These are phyloP conservation scores for Tetrapyrgos nigripes DNA, from an alignment of 1,284 basidiomycete genomes.

Conservation along the genomic window DNA sequence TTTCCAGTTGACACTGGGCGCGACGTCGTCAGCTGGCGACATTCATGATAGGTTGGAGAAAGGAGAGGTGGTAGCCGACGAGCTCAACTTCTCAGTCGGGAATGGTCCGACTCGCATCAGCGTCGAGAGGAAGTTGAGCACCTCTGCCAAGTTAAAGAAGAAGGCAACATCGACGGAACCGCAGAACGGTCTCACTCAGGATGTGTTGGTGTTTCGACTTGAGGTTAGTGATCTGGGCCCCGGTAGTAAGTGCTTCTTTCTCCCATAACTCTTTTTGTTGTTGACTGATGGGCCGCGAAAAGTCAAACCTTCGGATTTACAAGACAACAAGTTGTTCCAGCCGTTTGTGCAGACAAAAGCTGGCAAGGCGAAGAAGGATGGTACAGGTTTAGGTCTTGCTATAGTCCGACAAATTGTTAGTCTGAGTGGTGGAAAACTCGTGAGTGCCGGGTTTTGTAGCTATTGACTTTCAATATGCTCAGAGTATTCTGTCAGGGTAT, in stretches of 20 bases:
- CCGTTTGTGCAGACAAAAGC: slow-evolving; percentile 40
- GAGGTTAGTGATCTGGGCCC: slow-evolving; percentile 16
- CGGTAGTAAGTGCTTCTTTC: slow-evolving; percentile 6
- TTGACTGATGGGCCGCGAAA: slow-evolving; percentile 15
- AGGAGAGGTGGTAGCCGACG: slow-evolving; percentile 8
- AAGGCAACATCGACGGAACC: slow-evolving; percentile 8
- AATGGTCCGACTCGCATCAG: not conserved
- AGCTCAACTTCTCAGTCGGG: not conserved
- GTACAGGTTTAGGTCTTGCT: slow-evolving; percentile 53
- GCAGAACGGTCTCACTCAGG: slow-evolving; percentile 17
- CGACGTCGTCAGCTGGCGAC: slow-evolving; percentile 19
- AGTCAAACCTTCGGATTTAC: slow-evolving; percentile 43
- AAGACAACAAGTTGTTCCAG: slow-evolving; percentile 44
- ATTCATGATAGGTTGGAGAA: slow-evolving; percentile 13
- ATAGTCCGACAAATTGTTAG: slow-evolving; percentile 58
- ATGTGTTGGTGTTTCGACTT: slow-evolving; percentile 16
- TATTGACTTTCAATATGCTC: not conserved
- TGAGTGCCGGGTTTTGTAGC: slow-evolving; percentile 3
- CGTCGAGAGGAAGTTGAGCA: not conserved
- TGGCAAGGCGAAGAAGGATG: slow-evolving; percentile 42
- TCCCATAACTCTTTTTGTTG: slow-evolving; percentile 13
- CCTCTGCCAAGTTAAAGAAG: not conserved
- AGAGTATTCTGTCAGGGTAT: slow-evolving; percentile 29
- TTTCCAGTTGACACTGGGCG: not conserved
- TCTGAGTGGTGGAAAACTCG: slow-evolving; percentile 53